Evolutionary conservation across 495 filamentous ascomycete species (phyloP), one percentile per base, ranked within the genome.

Genomic region (Trypethelium eluteriae): DNA sequence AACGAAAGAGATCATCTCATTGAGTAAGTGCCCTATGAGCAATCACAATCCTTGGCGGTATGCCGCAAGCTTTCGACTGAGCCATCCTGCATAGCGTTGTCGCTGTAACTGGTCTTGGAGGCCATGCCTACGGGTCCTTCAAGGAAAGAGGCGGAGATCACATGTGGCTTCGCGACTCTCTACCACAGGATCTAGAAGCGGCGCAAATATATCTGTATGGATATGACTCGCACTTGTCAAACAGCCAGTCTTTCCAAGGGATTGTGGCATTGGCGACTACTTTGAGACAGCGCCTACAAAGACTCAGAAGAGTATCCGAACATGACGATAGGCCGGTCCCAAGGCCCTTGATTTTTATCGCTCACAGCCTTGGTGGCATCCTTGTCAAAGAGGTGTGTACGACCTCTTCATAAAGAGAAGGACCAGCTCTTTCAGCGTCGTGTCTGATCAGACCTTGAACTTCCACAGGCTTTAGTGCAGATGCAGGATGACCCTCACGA

Each of bases 111-210:
- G 71, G 72, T 35, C 62, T 71, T 39, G 72, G 63, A 18, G 72
- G 72, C 39, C 71, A 74, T 69, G 71, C 72, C 0, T 67, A 73
- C 64, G 68, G 71, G 2, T 74, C 72, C 1, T 74, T 72, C 63
- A 71, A 67, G 53, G 64, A 70, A 25, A 64, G 49, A 62, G 63
- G 16, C 36, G 46, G 62, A 4, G 67, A 47, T 9, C 25, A 69
- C 39, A 68, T 73, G 65, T 74, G 72, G 72, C 62, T 71, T 36
- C 66, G 71, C 5, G 72, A 73, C 63, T 66, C 66, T 12, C 65
- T 74, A 3, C 66, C 71, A 16, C 6, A 65, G 3, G 16, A 68
- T 32, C 59, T 70, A n/a, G 32, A 50, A 11, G 41, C 67, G 16
- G 49, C 49, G 25, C 49, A 53, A 18, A 53, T 53, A 12, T 53